These are phyloP conservation scores for Arthrobotrys sinensis DNA, from an alignment of 2,329 filamentous ascomycete species.

Conservation along the genomic window DNA sequence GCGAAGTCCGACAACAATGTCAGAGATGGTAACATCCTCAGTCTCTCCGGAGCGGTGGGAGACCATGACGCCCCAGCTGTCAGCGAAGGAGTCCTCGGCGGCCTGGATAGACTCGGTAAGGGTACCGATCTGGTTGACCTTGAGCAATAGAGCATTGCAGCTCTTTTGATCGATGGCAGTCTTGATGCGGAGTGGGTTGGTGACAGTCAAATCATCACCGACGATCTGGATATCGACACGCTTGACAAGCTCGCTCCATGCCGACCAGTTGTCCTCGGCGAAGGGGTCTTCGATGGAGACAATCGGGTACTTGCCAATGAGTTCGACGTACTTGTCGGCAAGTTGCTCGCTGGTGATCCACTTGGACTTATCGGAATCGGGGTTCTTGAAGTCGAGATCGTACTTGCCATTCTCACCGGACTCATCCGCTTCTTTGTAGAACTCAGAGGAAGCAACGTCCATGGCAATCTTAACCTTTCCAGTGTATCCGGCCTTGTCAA, in stretches of 20 bases:
- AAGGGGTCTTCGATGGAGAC: slow-evolving; percentile 99
- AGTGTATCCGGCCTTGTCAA: slow-evolving; percentile 94
- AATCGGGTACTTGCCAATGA: slow-evolving; percentile 96
- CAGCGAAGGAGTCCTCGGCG: slow-evolving; percentile 97
- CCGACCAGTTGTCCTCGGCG: slow-evolving; percentile 99
- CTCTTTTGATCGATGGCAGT: slow-evolving; percentile 99
- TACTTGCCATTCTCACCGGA: slow-evolving; percentile 83
- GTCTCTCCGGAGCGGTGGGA: slow-evolving; percentile 99
- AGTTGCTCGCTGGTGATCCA: slow-evolving; percentile 99
- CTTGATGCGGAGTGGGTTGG: slow-evolving; percentile 99
- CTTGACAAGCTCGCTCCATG: slow-evolving; percentile 99
- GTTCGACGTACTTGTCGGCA: slow-evolving; percentile 87
- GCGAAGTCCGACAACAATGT: slow-evolving; percentile 96
- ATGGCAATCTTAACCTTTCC: slow-evolving; percentile 98
- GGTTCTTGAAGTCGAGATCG: slow-evolving; percentile 99
- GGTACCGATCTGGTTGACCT: slow-evolving; percentile 99
- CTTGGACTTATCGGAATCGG: slow-evolving; percentile 93
- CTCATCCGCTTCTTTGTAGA: slow-evolving; percentile 90
- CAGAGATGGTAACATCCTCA: slow-evolving; percentile 98
- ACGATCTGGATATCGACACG: slow-evolving; percentile 98
- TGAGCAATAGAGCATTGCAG: slow-evolving; percentile 96
- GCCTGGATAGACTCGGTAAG: slow-evolving; percentile 99
- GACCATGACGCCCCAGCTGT: slow-evolving; percentile 99
- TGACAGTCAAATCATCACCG: slow-evolving; percentile 96
- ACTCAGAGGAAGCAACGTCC: slow-evolving; percentile 99